Conservation (phyloP, 2,329 filamentous ascomycete genomes). For the Periconia digitata region DNA sequence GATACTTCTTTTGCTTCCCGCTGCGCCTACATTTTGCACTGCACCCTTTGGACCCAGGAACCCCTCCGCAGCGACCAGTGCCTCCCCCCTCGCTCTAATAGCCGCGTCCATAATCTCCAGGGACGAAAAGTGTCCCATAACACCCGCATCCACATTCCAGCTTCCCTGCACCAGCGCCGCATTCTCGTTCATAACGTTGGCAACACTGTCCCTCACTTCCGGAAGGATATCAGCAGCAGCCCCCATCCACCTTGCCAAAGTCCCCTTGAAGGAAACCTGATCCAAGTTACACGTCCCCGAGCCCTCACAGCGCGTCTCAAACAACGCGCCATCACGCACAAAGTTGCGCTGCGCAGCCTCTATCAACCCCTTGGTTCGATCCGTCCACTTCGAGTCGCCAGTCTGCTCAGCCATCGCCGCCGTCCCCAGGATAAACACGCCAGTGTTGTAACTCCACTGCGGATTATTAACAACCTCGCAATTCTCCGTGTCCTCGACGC, state of each 20-base stretch:
- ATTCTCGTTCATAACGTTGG: conserved; percentile 13
- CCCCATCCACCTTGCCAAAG: conserved; percentile 31
- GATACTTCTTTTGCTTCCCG: conserved; percentile 6
- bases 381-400: conserved; percentile 19
- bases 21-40: not conserved
- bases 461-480: conserved; percentile 37
- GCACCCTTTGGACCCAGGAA: conserved; percentile 14
- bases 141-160: conserved; percentile 5
- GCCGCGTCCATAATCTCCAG: conserved; percentile 23
- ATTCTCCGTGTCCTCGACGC: conserved; percentile 48
- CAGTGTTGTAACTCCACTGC: conserved; percentile 54
- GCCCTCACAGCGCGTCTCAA: conserved; percentile 65
- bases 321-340: conserved; percentile 28
- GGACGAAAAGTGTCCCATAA: conserved; percentile 18
- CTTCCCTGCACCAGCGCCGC: conserved; percentile 12
- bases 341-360: conserved; percentile 25
- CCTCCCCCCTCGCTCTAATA: conserved; percentile 15
- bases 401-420: conserved; percentile 31
- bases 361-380: conserved; percentile 40
- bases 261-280: conserved; percentile 67
- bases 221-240: conserved; percentile 24
- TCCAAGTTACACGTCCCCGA: conserved; percentile 62
- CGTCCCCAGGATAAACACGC: conserved; percentile 56
- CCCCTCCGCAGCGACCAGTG: conserved; percentile 11
- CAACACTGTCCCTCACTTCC: conserved; percentile 15